A percentile compares a stretch with the other conserved stretches of the same genome.
These are phyloP conservation scores for Talaromyces sp. DNA, from an alignment of 2,329 filamentous ascomycete species.

Conservation along the genomic window DNA sequence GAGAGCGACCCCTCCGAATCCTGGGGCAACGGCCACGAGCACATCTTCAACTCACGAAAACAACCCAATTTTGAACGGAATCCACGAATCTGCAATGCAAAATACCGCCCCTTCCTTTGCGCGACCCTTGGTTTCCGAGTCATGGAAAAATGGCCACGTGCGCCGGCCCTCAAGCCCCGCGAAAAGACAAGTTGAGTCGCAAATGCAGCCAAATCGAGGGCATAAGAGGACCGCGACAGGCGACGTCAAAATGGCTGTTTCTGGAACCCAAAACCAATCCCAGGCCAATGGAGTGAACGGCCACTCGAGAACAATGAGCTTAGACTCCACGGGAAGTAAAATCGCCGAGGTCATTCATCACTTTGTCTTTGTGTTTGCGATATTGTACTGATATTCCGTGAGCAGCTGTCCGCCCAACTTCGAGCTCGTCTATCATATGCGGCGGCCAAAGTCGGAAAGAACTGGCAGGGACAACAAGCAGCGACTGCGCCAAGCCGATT, in stretches of 20 bases:
- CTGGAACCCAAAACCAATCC: conserved; percentile 18
- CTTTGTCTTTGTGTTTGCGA: conserved; percentile 12
- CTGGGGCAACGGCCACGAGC: neutral
- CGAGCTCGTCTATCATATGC: conserved; percentile 84
- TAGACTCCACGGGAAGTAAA: conserved; percentile 60
- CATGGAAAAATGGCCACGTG: conserved; percentile 6
- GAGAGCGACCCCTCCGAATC: neutral
- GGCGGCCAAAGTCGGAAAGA: conserved; percentile 87
- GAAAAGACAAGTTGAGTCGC: conserved; percentile 1
- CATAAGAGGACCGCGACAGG: conserved; percentile 76
- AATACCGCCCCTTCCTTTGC: neutral
- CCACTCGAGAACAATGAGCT: conserved; percentile 68
- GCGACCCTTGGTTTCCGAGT: neutral
- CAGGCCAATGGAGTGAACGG: conserved; percentile 25
- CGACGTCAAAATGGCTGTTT: conserved; percentile 52
- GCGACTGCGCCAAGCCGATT: conserved; percentile 55
- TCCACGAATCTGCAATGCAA: neutral
- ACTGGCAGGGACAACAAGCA: conserved; percentile 64
- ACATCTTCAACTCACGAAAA: neutral
- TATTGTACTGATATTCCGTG: conserved; percentile 13
- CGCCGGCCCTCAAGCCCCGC: conserved; percentile 9
- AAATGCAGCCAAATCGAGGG: conserved; percentile 24
- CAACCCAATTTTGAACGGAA: neutral
- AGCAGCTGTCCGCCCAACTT: conserved; percentile 69
- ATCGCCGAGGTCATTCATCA: conserved; percentile 66